Evolutionary conservation across 495 filamentous ascomycete species (phyloP).

Genomic region (Pyronema omphalodes): DNA sequence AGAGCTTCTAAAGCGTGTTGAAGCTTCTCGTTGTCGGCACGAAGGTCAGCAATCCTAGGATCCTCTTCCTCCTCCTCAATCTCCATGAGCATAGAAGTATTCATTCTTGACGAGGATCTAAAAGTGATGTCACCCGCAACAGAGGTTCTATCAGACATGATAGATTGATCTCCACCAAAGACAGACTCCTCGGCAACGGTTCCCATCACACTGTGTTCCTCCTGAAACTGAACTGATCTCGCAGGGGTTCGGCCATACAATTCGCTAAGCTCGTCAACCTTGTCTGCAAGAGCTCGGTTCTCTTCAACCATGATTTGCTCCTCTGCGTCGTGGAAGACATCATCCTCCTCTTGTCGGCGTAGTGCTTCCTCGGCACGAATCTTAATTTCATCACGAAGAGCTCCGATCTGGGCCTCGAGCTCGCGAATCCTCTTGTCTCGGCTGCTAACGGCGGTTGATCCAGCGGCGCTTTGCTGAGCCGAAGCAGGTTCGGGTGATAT

Average conservation of each 20-base stretch:
- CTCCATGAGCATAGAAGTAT: background rate
- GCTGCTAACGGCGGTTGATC: constrained; percentile 8
- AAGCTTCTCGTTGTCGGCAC: constrained; percentile 12
- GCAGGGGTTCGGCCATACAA: constrained; percentile 1
- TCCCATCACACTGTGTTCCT: background rate
- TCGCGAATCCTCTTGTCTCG: constrained; percentile 21
- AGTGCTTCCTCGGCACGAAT: constrained; percentile 18
- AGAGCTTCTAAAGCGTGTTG: constrained; percentile 8
- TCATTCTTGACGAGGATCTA: background rate
- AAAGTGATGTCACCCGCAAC: background rate
- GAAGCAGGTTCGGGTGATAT: background rate
- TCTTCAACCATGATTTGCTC: constrained; percentile 23
- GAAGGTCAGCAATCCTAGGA: constrained; percentile 9
- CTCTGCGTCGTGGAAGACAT: constrained; percentile 23
- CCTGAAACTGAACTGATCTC: constrained; percentile 9
- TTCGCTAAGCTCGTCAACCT: constrained; percentile 12
- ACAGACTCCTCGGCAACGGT: constrained; percentile 1
- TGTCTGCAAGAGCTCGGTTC: constrained; percentile 9
- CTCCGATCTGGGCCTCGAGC: constrained; percentile 18
- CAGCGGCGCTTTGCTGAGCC: background rate
- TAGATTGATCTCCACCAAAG: background rate
- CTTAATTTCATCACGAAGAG: constrained; percentile 17
- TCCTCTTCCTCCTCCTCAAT: constrained; percentile 4
- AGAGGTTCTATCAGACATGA: background rate
- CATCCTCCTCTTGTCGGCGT: constrained; percentile 20